Conservation (phyloP, 2,329 filamentous ascomycete genomes). For the Neonectria coccinea region DNA sequence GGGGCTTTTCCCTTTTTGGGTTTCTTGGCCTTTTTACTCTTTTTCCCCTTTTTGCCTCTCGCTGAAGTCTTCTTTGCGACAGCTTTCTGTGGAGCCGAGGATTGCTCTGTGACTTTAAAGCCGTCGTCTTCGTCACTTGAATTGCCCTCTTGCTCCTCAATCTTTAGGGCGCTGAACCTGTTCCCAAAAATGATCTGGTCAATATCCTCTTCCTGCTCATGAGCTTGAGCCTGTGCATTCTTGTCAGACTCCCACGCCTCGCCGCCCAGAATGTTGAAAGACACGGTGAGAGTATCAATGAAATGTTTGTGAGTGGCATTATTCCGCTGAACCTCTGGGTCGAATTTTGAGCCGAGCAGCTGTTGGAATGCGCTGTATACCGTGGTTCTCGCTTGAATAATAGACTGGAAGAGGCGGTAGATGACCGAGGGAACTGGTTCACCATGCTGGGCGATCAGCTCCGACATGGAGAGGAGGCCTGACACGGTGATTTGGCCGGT, state of each 20-base stretch:
- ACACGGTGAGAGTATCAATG: constrained; percentile 54
- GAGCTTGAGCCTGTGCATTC: constrained; percentile 35
- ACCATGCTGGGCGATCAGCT: constrained; percentile 52
- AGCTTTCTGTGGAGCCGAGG: background rate
- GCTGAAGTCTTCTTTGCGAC: constrained; percentile 1
- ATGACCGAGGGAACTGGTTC: constrained; percentile 51
- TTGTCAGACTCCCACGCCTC: constrained; percentile 37
- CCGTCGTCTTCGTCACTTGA: constrained; percentile 26
- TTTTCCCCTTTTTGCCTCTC: constrained; percentile 30
- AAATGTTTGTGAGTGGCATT: constrained; percentile 57
- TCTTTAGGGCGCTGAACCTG: constrained; percentile 29
- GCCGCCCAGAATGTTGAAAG: constrained; percentile 53
- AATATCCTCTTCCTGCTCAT: constrained; percentile 37
- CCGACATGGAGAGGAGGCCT: constrained; percentile 52
- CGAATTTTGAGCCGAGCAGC: constrained; percentile 46
- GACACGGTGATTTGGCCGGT: constrained; percentile 53
- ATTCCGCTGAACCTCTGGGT: constrained; percentile 52
- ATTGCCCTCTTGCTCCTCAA: constrained; percentile 16
- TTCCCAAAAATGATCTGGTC: constrained; percentile 27
- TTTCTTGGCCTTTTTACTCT: constrained; percentile 30
- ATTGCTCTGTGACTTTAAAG: background rate
- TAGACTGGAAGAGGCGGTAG: constrained; percentile 51
- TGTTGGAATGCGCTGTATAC: constrained; percentile 49
- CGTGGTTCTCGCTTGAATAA: constrained; percentile 52
- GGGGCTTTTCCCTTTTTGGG: constrained; percentile 15